These are phyloP conservation scores for Yarrowia keelungensis DNA, from an alignment of 805 yeast species.

Conservation along the genomic window DNA sequence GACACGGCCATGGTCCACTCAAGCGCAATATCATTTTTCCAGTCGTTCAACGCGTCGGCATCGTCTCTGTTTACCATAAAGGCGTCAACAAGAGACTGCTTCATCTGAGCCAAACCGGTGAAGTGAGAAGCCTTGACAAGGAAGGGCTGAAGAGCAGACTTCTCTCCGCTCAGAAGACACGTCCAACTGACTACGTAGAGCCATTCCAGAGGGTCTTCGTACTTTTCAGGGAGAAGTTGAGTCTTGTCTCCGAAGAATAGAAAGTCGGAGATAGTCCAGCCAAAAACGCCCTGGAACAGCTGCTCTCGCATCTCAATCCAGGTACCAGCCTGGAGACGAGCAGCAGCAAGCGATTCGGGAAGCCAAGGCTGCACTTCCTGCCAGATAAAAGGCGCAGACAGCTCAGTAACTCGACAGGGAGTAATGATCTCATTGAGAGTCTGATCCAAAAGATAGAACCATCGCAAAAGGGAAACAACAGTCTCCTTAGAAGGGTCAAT, in stretches of 20 bases:
- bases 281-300: neutral
- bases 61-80: conserved; percentile 15
- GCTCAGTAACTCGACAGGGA: conserved; percentile 15
- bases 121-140: neutral
- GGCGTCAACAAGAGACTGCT: conserved; percentile 2
- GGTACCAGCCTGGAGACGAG: conserved; percentile 5
- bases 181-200: conserved; percentile 16
- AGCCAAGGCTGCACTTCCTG: conserved; percentile 18
- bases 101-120: conserved; percentile 13
- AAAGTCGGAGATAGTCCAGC: conserved; percentile 15
- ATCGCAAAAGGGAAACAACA: conserved; percentile 4
- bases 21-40: conserved; percentile 10
- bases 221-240: neutral
- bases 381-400: conserved; percentile 9
- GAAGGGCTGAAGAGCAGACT: conserved; percentile 4
- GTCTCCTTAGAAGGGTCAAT: neutral
- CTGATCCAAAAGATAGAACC: conserved; percentile 20
- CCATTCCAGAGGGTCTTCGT: conserved; percentile 21
- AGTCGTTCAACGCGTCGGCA: conserved; percentile 11
- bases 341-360: conserved; percentile 2
- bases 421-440: conserved; percentile 9
- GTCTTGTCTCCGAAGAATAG: conserved; percentile 7
- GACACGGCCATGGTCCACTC: conserved; percentile 29
- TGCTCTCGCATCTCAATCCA: conserved; percentile 9
- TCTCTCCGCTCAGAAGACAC: conserved; percentile 1